Conservation (phyloP, 139 green algal genomes). For the Marvania coccoides region DNA sequence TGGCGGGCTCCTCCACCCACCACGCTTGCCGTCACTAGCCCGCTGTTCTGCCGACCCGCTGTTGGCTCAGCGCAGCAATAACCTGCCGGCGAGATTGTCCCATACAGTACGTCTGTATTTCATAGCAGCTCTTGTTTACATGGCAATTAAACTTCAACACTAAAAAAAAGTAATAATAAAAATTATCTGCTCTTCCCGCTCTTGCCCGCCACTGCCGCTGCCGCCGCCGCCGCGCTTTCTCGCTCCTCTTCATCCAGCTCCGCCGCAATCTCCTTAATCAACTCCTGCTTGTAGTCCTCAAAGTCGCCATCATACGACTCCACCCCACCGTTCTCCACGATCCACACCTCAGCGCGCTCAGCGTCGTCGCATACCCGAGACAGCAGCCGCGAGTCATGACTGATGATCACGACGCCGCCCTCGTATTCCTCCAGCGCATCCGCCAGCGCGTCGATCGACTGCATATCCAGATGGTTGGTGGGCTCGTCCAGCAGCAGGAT, state of each 20-base stretch:
- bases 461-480: constrained; percentile 99
- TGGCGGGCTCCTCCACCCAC: too few species aligned
- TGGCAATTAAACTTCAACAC: too few species aligned
- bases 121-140: too few species aligned
- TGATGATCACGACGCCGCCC: constrained; percentile 96
- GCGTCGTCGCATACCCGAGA: constrained; percentile 84
- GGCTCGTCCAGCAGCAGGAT: constrained; percentile 90
- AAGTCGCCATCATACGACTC: constrained; percentile 75
- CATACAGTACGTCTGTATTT: too few species aligned
- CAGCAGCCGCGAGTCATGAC: constrained; percentile 93
- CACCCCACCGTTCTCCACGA: constrained; percentile 93
- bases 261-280: constrained; percentile 88
- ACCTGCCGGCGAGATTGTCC: too few species aligned
- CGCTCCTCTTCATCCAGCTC: constrained; percentile 86
- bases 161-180: too few species aligned
- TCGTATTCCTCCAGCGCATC: constrained; percentile 90
- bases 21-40: too few species aligned
- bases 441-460: constrained; percentile 90
- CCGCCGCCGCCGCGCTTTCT: neutral
- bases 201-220: too few species aligned
- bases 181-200: too few species aligned
- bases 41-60: too few species aligned
- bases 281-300: constrained; percentile 79
- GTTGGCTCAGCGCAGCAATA: too few species aligned
- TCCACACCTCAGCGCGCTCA: constrained; percentile 80